phyloP scores from a whole-genome alignment of 192 early-diverging fungal genomes.

The Backusella psychrophila region DNA sequence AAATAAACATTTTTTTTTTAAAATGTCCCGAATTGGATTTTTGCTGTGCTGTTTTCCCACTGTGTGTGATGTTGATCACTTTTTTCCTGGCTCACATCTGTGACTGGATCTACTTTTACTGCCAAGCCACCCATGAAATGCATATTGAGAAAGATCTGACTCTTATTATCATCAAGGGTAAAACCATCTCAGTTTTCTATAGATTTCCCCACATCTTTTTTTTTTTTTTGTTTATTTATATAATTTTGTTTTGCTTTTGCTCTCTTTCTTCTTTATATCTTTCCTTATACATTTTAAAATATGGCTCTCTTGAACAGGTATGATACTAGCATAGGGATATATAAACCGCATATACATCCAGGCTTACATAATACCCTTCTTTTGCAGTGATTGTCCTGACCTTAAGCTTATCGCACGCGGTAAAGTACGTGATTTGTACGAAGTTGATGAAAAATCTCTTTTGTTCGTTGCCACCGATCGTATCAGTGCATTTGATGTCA shows the following conservation, averaged over 20 bases:
- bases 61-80: no score
- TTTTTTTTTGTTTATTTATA: neutral
- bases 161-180: neutral
- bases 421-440: constrained; percentile 97
- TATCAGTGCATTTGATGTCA: constrained; percentile 97
- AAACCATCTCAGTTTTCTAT: constrained; percentile 4
- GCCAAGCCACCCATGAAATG: neutral
- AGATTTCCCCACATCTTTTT: constrained; percentile 9
- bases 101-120: neutral
- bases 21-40: neutral
- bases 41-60: neutral
- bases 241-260: neutral
- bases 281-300: neutral
- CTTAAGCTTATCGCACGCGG: constrained; percentile 92
- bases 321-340: neutral
- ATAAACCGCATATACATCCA: neutral
- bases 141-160: neutral
- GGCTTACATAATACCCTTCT: neutral
- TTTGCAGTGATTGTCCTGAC: constrained; percentile 79
- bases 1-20: neutral
- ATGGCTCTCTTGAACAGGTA: constrained; percentile 18
- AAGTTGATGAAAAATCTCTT: constrained; percentile 79
- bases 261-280: neutral
- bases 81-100: neutral
- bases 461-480: constrained; percentile 98